Conservation (phyloP, 768 basidiomycete genomes). For the Steccherinum ochraceum region DNA sequence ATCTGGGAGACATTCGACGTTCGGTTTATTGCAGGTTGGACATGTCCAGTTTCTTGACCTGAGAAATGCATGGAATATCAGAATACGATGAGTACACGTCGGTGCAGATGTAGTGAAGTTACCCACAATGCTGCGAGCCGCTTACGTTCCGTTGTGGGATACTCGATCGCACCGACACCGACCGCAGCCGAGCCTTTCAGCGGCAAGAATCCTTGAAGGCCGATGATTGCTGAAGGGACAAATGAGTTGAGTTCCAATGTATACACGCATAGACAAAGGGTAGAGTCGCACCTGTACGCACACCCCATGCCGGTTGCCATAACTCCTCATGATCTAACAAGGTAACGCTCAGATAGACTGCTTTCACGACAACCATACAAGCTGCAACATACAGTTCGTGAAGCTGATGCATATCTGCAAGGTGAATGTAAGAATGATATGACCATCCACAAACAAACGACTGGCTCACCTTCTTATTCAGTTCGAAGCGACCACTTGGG, state of each 20-base stretch:
- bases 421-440: slow-evolving; percentile 6
- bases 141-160: slow-evolving; percentile 67
- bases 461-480: slow-evolving; percentile 88
- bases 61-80: background rate
- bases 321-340: slow-evolving; percentile 86
- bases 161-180: slow-evolving; percentile 84
- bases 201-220: slow-evolving; percentile 85
- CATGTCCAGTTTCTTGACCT: slow-evolving; percentile 83
- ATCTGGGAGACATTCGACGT: slow-evolving; percentile 69
- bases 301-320: slow-evolving; percentile 99
- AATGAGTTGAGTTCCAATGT: slow-evolving; percentile 11
- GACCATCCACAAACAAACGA: background rate
- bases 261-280: too few species aligned
- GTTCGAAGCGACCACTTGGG: slow-evolving; percentile 94
- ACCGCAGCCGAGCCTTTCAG: slow-evolving; percentile 82
- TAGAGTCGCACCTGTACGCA: slow-evolving; percentile 71
- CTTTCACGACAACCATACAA: background rate
- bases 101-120: slow-evolving; percentile 24
- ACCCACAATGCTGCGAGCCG: slow-evolving; percentile 64
- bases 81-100: slow-evolving; percentile 6
- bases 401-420: slow-evolving; percentile 87
- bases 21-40: slow-evolving; percentile 62
- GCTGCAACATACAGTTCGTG: slow-evolving; percentile 63
- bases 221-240: slow-evolving; percentile 68
- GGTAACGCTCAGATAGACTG: background rate